A percentile compares a stretch with the other conserved stretches of the same genome.
These are phyloP conservation scores for Lathyrus oleraceus DNA, from an alignment of 306 rosid genomes.

Conservation along the genomic window DNA sequence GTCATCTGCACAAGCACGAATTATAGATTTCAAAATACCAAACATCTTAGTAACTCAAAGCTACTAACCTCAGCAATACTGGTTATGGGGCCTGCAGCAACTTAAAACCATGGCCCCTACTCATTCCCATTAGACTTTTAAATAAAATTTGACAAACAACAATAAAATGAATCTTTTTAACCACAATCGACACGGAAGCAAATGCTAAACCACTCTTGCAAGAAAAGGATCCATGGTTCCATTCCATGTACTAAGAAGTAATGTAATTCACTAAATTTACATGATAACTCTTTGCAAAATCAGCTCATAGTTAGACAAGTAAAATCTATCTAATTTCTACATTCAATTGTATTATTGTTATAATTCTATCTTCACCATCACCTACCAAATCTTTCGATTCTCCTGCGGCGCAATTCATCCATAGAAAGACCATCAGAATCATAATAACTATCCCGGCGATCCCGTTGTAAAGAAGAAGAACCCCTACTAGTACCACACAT, in stretches of 20 bases:
- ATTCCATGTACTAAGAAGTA: neutral
- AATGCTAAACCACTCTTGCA: neutral
- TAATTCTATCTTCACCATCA: neutral
- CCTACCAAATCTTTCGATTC: constrained; percentile 68
- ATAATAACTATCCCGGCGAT: constrained; percentile 2
- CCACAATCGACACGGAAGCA: neutral
- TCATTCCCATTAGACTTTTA: no score
- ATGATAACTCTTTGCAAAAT: neutral
- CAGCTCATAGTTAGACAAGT: neutral
- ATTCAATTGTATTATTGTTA: constrained; percentile 2
- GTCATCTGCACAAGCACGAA: no score
- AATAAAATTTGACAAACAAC: no score
- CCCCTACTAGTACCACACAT: constrained; percentile 66
- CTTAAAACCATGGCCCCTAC: no score
- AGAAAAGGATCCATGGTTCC: neutral
- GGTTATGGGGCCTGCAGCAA: no score
- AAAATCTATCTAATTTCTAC: neutral
- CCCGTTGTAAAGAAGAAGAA: neutral
- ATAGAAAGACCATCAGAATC: constrained; percentile 39
- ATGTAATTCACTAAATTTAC: neutral
- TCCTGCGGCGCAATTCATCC: constrained; percentile 67
- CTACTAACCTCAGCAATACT: no score
- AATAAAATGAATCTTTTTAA: neutral
- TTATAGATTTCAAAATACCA: no score
- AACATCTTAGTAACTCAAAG: no score